phyloP scores from a whole-genome alignment of 2,329 filamentous ascomycete genomes.

The Capronia coronata region DNA sequence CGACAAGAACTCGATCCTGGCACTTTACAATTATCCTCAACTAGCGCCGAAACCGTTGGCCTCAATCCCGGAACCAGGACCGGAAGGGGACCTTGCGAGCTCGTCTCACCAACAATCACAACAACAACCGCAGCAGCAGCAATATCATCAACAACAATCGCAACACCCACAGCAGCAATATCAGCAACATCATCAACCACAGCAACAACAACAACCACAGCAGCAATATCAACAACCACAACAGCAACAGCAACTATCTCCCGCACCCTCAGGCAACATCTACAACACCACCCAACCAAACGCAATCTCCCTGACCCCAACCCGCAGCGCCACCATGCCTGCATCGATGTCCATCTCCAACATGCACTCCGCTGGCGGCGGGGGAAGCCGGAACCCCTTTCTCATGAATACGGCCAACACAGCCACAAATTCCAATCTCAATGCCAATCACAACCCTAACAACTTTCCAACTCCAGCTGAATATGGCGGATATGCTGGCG shows the following conservation, averaged over 20 bases:
- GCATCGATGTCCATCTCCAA: slow-evolving; percentile 25
- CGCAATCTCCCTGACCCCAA: slow-evolving; percentile 29
- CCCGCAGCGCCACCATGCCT: slow-evolving; percentile 33
- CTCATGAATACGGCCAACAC: slow-evolving; percentile 19
- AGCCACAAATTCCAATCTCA: neutral
- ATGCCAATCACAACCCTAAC: neutral
- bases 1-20: slow-evolving; percentile 44
- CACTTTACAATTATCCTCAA: slow-evolving; percentile 41
- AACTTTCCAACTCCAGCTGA: no score
- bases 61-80: slow-evolving; percentile 29
- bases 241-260: slow-evolving; percentile 23
- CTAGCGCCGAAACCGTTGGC: slow-evolving; percentile 29
- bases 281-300: slow-evolving; percentile 21
- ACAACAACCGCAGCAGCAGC: neutral
- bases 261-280: slow-evolving; percentile 23
- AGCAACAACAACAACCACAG: slow-evolving; percentile 10
- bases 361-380: slow-evolving; percentile 27
- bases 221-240: no score
- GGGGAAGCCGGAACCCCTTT: slow-evolving; percentile 34
- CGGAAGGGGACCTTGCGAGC: no score
- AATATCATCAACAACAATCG: no score
- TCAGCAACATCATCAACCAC: no score
- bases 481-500: slow-evolving; percentile 3
- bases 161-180: slow-evolving; percentile 7
- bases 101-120: no score